These are phyloP conservation scores for Mortierella sp. DNA, from an alignment of 371 early-diverging fungal species.

Conservation along the genomic window DNA sequence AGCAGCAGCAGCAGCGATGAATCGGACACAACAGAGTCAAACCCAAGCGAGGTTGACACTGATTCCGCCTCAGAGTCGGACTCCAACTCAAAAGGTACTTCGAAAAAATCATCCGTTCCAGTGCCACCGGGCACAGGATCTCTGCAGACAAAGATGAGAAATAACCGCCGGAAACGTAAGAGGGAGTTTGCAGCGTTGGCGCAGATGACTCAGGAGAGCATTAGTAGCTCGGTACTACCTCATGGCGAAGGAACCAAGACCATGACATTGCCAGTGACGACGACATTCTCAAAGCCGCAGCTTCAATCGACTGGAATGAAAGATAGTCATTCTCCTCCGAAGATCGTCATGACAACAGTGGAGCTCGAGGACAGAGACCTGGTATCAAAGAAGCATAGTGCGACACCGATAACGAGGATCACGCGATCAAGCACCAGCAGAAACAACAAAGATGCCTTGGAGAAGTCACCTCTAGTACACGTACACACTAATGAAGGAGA, in stretches of 20 bases:
- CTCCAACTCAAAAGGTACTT: background rate
- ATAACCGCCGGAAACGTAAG: background rate
- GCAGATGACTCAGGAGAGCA: background rate
- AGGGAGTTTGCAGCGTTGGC: background rate
- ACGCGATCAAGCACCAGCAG: conserved; percentile 3
- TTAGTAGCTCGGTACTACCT: no score
- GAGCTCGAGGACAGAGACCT: conserved; percentile 19
- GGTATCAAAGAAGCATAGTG: background rate
- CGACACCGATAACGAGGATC: background rate
- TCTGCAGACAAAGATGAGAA: conserved; percentile 8
- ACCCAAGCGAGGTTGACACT: background rate
- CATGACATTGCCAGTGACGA: no score
- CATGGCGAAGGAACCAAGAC: no score
- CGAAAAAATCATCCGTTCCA: no score
- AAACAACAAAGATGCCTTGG: background rate
- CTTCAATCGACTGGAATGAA: no score
- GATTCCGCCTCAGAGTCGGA: conserved; percentile 12
- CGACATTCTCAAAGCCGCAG: no score
- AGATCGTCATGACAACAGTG: conserved; percentile 35
- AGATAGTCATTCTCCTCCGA: no score
- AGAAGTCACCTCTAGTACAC: background rate
- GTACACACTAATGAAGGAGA: background rate
- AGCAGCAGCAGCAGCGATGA: conserved; percentile 6
- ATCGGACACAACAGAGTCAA: no score
- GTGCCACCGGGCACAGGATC: conserved; percentile 8